Conservation (phyloP, 2,329 filamentous ascomycete species). For the Ophioceras dolichostomum region DNA sequence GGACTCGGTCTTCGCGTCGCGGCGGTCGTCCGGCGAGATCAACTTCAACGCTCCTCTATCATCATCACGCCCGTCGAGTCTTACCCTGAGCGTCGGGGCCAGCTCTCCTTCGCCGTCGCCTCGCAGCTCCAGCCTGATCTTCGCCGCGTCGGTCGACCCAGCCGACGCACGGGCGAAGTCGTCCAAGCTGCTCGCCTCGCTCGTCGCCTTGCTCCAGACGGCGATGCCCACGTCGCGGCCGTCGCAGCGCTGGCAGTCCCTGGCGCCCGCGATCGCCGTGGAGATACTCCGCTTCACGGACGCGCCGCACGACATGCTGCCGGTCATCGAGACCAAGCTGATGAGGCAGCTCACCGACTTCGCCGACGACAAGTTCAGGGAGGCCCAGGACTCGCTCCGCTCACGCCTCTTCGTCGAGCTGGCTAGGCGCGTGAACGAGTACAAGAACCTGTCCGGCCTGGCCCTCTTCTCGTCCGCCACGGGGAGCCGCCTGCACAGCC, state of each 20-base stretch:
- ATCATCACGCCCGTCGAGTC: conserved; percentile 35
- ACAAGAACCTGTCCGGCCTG: conserved; percentile 37
- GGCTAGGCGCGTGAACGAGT: conserved; percentile 36
- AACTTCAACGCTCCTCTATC: conserved; percentile 28
- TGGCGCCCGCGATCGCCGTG: conserved; percentile 40
- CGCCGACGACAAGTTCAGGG: conserved; percentile 29
- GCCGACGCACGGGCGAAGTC: conserved; percentile 29
- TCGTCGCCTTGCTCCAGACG: conserved; percentile 42
- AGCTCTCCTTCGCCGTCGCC: conserved; percentile 40
- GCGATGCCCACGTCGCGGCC: conserved; percentile 28
- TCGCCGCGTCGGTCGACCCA: conserved; percentile 22
- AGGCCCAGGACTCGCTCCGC: conserved; percentile 37
- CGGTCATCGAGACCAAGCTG: conserved; percentile 36
- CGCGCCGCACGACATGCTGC: conserved; percentile 33
- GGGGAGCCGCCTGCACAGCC: conserved; percentile 28
- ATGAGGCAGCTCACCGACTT: conserved; percentile 28
- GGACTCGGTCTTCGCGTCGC: conserved; percentile 6
- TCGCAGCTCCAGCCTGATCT: conserved; percentile 27
- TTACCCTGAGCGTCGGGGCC: conserved; percentile 35
- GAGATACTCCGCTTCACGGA: conserved; percentile 47
- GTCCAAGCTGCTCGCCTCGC: conserved; percentile 36
- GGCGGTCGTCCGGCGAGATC: conserved; percentile 25
- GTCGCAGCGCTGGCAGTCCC: conserved; percentile 34
- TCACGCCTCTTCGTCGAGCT: conserved; percentile 35
- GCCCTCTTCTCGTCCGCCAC: conserved; percentile 43